Percentiles rank a stretch among this genome's conserved stretches.
These are phyloP conservation scores for Mercurialis annua DNA, from an alignment of 345 rosid species.

Conservation along the genomic window DNA sequence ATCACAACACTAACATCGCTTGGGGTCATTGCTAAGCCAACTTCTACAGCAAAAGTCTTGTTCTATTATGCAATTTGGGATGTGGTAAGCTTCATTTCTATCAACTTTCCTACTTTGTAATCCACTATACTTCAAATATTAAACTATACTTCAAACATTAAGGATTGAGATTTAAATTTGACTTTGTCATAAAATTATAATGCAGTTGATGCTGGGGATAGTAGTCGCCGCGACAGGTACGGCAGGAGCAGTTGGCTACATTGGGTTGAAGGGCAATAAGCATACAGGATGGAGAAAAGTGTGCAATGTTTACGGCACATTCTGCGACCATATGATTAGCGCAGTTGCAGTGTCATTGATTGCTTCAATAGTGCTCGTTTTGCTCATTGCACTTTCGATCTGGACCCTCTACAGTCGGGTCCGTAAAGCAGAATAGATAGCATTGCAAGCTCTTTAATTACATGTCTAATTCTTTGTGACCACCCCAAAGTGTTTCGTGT, in stretches of 20 bases:
- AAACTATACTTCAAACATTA: no score
- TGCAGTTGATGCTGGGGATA: conserved; percentile 69
- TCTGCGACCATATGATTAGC: conserved; percentile 51
- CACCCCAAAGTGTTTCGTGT: background rate
- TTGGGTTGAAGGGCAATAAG: conserved; percentile 64
- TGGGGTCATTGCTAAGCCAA: no score
- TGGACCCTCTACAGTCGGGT: conserved; percentile 27
- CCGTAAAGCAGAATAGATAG: background rate
- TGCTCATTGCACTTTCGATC: conserved; percentile 49
- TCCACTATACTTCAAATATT: no score
- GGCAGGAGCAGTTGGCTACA: conserved; percentile 65
- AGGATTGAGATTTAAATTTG: no score
- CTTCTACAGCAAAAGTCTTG: no score
- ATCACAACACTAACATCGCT: no score
- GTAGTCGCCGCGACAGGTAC: conserved; percentile 77
- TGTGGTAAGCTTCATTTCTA: no score
- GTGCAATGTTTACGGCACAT: conserved; percentile 53
- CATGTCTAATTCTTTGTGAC: background rate
- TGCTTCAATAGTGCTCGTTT: conserved; percentile 54
- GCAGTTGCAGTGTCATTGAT: conserved; percentile 47
- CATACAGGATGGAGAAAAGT: conserved; percentile 50
- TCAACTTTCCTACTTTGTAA: no score
- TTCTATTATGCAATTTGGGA: no score
- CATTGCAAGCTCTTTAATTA: no score
- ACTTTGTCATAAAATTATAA: background rate